Percentiles rank a stretch among this genome's conserved stretches.
Evolutionary conservation across 1,284 basidiomycete species (phyloP).

Genomic region (Trichosporon inkin): DNA sequence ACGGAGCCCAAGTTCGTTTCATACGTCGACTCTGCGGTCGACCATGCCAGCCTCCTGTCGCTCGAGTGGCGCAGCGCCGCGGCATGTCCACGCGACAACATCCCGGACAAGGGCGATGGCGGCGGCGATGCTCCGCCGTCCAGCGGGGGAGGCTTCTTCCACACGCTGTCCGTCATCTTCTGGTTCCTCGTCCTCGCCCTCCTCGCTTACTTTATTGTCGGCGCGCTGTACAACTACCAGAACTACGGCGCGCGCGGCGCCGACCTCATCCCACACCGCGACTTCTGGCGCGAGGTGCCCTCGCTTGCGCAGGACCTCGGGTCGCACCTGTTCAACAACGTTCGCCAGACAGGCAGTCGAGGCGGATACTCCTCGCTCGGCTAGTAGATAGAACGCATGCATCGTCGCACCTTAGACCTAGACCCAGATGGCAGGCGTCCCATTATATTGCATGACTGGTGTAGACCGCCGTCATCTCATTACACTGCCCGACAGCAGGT

Average conservation of each 20-base stretch:
- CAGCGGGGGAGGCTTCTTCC: slow-evolving; percentile 27
- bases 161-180: slow-evolving; percentile 43
- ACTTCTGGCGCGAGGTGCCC: slow-evolving; percentile 51
- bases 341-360: slow-evolving; percentile 33
- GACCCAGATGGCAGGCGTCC: neutral
- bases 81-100: slow-evolving; percentile 33
- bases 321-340: slow-evolving; percentile 38
- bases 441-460: neutral
- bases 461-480: neutral
- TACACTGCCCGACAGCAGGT: neutral
- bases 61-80: slow-evolving; percentile 43
- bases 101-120: slow-evolving; percentile 4
- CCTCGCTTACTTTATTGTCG: slow-evolving; percentile 45
- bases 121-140: slow-evolving; percentile 1
- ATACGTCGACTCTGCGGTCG: slow-evolving; percentile 36
- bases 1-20: slow-evolving; percentile 20
- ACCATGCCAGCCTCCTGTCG: neutral
- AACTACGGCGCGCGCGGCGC: slow-evolving; percentile 50
- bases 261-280: slow-evolving; percentile 50
- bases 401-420: slow-evolving; percentile 3
- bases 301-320: slow-evolving; percentile 41
- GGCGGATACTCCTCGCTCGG: slow-evolving; percentile 37
- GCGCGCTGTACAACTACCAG: slow-evolving; percentile 51
- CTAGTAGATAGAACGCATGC: slow-evolving; percentile 9
- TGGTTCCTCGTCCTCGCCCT: slow-evolving; percentile 34